A percentile compares a stretch with the other conserved stretches of the same genome.
Evolutionary conservation across 106 monocot genomes (phyloP).

Genomic region (Phalaenopsis equestris): DNA sequence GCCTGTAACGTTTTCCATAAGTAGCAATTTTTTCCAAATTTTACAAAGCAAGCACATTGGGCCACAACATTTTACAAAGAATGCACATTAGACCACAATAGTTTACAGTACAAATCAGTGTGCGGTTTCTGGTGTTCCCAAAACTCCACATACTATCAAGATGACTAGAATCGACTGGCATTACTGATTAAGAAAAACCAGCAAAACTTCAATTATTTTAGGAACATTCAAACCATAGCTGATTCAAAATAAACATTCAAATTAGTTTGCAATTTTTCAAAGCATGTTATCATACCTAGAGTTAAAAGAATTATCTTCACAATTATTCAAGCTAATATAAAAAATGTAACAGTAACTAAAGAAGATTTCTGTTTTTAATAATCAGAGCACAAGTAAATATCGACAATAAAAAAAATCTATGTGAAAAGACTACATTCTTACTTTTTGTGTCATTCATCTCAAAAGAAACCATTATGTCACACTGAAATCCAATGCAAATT

Average conservation of each 20-base stretch:
- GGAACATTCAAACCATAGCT: not conserved
- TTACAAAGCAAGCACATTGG: no score
- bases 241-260: not conserved
- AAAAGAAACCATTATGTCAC: slow-evolving; percentile 5
- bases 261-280: not conserved
- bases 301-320: not conserved
- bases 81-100: no score
- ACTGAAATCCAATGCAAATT: not conserved
- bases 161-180: no score
- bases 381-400: not conserved
- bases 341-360: not conserved
- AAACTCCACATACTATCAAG: no score
- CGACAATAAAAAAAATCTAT: not conserved
- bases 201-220: not conserved
- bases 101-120: no score
- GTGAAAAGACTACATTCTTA: not conserved
- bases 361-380: not conserved
- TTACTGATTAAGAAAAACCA: not conserved
- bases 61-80: no score
- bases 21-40: no score
- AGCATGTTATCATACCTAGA: not conserved
- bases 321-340: not conserved
- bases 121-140: no score
- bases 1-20: no score
- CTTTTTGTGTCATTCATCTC: slow-evolving; percentile 9